These are phyloP conservation scores for Canavalia ensiformis DNA, from an alignment of 306 rosid species.

Conservation along the genomic window DNA sequence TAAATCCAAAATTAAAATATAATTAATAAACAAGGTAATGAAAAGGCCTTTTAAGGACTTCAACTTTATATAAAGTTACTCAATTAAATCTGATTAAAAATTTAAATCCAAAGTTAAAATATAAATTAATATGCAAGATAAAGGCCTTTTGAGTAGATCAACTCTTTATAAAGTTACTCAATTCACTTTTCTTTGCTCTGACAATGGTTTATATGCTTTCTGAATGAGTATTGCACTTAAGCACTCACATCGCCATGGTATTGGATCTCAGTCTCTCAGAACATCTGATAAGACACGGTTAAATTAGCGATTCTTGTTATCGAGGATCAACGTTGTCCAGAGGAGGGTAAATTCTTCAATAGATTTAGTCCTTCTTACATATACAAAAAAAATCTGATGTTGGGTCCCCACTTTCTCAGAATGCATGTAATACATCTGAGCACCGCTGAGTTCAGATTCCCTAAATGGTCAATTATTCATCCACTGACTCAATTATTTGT, in stretches of 20 bases:
- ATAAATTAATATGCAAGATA: background rate
- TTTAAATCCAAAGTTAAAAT: background rate
- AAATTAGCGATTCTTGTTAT: background rate
- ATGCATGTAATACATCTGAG: slow-evolving; percentile 49
- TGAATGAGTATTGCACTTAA: background rate
- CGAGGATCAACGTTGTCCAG: background rate
- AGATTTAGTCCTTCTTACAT: slow-evolving; percentile 21
- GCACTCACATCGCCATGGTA: background rate
- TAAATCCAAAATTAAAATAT: no score
- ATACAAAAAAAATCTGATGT: slow-evolving; percentile 19
- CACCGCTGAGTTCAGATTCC: slow-evolving; percentile 47
- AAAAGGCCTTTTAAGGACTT: no score
- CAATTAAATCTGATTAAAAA: background rate
- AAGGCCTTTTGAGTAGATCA: background rate
- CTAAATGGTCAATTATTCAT: slow-evolving; percentile 29
- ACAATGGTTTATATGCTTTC: slow-evolving; percentile 10
- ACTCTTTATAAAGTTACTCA: background rate
- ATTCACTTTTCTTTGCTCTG: background rate
- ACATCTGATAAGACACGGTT: slow-evolving; percentile 22
- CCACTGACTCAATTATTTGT: slow-evolving; percentile 46
- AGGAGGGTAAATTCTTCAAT: slow-evolving; percentile 18
- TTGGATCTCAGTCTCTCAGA: background rate
- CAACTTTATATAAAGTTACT: no score
- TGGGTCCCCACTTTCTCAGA: slow-evolving; percentile 46
- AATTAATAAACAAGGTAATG: no score